Evolutionary conservation across 78 protist species (phyloP), one percentile per base, ranked within the genome.

Genomic region (Chrysochromulina tobinii): DNA sequence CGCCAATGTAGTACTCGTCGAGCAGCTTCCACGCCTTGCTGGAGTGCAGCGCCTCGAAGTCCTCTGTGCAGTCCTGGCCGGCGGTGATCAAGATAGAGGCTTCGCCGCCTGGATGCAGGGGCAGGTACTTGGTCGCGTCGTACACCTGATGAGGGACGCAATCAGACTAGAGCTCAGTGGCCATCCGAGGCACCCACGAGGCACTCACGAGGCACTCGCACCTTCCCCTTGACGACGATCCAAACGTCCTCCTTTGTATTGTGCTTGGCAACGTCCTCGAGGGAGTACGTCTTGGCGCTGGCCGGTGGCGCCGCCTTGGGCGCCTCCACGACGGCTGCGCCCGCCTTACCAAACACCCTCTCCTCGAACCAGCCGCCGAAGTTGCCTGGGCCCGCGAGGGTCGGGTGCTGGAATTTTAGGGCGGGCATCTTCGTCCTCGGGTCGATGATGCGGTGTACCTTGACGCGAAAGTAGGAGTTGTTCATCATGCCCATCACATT

Each of bases 21-120:
- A 87, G 90, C 67, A 25, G 18, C 83, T 53, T 21, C 90, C 83
- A 54, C 48, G 90, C 90, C 90, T 87, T 87, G 20, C 8, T 3
- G 9, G 83, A 68, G 83, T 87, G 90, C 50, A 87, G 18, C 83
- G 90, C 90, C 67, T 66, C 83, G 90, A 87, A 87, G 14, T 87
- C 85, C 85, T 53, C 58, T 0, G 85, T 77, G 25, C 54, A 14
- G 59, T 57, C 61, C 53, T 79, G 1, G 54, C 96, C 94, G 6
- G 88, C 96, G 75, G 75, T 20, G 59, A 55, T 61, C 11, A 84
- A 1, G 27, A 94, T 81, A 50, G 66, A 18, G 7, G 53, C 5
- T 50, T 77, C 20, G 17, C 94, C 94, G 3, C 94, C 96, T 2
- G 96, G 94, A 48, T 94, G 94, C n/a, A 84, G 59, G n/a, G 61